Evolutionary conservation across 306 rosid species (phyloP), one percentile per base, ranked within the genome.

Genomic region (Dryas alaskensis): DNA sequence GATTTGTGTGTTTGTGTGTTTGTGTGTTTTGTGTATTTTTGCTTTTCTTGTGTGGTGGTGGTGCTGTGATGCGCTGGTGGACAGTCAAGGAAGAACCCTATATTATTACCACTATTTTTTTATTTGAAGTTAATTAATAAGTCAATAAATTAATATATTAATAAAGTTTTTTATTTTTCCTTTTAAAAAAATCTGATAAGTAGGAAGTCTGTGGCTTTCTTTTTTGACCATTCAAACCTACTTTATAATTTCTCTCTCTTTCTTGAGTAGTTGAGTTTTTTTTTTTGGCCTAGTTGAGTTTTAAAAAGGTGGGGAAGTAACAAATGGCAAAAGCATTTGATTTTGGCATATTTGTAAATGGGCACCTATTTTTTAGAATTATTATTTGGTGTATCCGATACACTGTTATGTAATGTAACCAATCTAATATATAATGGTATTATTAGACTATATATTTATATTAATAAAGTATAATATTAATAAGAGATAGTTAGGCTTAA

Each of bases 1-100:
- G 79, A 72, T 81, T 72, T 72, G 87, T 47, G 19, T 19, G 19
- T 19, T 19, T 19, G 19, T 19, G 87, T 73, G 81, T 67, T 2
- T 52, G 69, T 43, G 69, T 39, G 80, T 68, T 52, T 50, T 27
- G 71, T 8, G 52, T 46, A 54, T 57, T 67, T 75, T 78, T 81
- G 82, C 84, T 75, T 73, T 82, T 81, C 77, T 86, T 69, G 73
- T 70, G 76, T 46, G 72, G 72, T 46, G 72, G 72, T 85, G 82
- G 79, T 83, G 87, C 85, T 84, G 78, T 74, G 83, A 86, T 90
- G 94, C 87, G 89, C 94, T 85, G 92, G 90, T 89, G 82, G 81
- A 87, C 92, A 80, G 92, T 92, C 94, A 86, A 87, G 83, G 87
- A 81, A 74, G 83, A 84, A 82, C 81, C 82, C 72, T 43, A 77